Percentiles rank a stretch among this genome's conserved stretches.
Evolutionary conservation across 305 asterid species (phyloP).

Genomic region (Ruellia speciosa): DNA sequence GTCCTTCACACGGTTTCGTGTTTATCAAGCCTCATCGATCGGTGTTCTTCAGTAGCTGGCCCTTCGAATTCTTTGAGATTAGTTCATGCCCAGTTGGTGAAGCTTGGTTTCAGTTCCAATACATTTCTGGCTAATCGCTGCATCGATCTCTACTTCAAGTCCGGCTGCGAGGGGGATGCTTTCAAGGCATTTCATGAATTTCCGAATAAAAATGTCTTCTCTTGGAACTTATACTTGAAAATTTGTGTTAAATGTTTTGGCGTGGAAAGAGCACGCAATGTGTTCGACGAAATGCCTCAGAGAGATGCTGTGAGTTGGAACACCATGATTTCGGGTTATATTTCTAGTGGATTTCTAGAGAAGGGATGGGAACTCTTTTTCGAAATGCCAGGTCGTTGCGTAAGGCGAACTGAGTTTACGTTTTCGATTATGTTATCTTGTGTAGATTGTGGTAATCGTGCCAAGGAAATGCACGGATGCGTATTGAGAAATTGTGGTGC

Average conservation of each 20-base stretch:
- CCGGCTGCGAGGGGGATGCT: slow-evolving; percentile 38
- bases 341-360: slow-evolving; percentile 31
- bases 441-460: slow-evolving; percentile 34
- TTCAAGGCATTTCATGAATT: slow-evolving; percentile 42
- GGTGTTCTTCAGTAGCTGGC: slow-evolving; percentile 22
- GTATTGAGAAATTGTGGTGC: slow-evolving; percentile 44
- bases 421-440: slow-evolving; percentile 45
- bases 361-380: slow-evolving; percentile 38
- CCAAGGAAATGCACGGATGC: slow-evolving; percentile 59
- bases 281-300: slow-evolving; percentile 65
- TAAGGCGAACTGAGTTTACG: slow-evolving; percentile 54
- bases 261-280: slow-evolving; percentile 31
- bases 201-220: slow-evolving; percentile 35
- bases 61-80: slow-evolving; percentile 38
- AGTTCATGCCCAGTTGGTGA: slow-evolving; percentile 49
- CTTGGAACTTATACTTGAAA: slow-evolving; percentile 60
- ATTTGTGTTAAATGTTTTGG: slow-evolving; percentile 23
- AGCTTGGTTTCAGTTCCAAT: slow-evolving; percentile 39
- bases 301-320: slow-evolving; percentile 73
- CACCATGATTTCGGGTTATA: slow-evolving; percentile 55
- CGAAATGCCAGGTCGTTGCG: slow-evolving; percentile 33
- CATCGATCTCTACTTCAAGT: slow-evolving; percentile 40
- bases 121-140: slow-evolving; percentile 52
- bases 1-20: slow-evolving; percentile 31
- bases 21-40: slow-evolving; percentile 33